Evolutionary conservation across 225 moss, liverwort and hornwort species (phyloP), one percentile per base, ranked within the genome.

Genomic region (Bryoerythrophyllum caledonicum): DNA sequence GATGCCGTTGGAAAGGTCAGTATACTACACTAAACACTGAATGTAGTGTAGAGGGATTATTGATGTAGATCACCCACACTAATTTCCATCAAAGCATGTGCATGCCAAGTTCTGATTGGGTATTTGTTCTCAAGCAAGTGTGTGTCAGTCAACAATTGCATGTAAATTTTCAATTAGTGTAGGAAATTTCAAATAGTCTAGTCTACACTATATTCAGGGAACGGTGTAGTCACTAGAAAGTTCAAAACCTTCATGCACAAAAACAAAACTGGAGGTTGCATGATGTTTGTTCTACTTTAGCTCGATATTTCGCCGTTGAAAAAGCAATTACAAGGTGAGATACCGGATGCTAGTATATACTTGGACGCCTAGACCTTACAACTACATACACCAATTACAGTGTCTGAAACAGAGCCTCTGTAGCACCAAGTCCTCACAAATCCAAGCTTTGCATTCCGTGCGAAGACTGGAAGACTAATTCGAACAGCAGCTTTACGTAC

Each of bases 401-500:
- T 34, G 32, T 61, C 66, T 34, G 60, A 43, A 21, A 37, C 40
- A 52, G 15, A 65, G 46, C n/a, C 35, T 37, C 10, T 59, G 15
- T 20, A 12, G 24, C 28, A 40, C 19, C 48, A 64, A 82, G 25
- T 27, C 20, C 51, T 40, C 32, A 51, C 25, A 41, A 60, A 66
- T 56, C 58, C 30, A 65, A 68, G 40, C 69, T 58, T 26, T 16
- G 34, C 65, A 65, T 78, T 58, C 53, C 17, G 26, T 41, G 20
- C 41, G n/a, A 70, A 64, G 48, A 58, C 49, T 58, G 48, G 10
- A 64, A 56, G 26, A 46, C 35, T 16, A 30, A n/a, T 70, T 59
- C 10, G 43, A 74, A 69, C 59, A 6, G 59, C 70, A 74, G 24
- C 70, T 51, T 30, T 35, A 28, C 63, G n/a, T 44, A 43, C 57